Conservation (phyloP, 805 yeast species). For the Blastobotrys parvus region DNA sequence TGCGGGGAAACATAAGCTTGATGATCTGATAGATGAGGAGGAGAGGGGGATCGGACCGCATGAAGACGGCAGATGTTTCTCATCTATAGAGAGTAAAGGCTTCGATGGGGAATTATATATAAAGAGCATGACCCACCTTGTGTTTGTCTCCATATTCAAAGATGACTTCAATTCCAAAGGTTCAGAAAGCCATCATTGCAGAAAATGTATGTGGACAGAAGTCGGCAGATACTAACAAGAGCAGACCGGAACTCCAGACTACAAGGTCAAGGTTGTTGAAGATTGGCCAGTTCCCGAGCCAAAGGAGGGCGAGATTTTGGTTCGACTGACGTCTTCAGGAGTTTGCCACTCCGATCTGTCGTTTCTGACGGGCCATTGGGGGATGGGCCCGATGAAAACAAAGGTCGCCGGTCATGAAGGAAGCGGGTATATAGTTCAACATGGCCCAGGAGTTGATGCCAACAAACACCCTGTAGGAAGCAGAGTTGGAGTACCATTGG, state of each 20-base stretch:
- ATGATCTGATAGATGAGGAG: too few relatives aligned
- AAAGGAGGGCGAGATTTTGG: slow-evolving; percentile 65
- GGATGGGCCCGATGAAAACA: slow-evolving; percentile 29
- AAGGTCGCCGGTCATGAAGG: slow-evolving; percentile 87
- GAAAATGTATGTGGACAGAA: slow-evolving; percentile 14
- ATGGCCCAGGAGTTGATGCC: slow-evolving; percentile 49
- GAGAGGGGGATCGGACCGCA: too few relatives aligned
- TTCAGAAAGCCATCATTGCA: slow-evolving; percentile 27
- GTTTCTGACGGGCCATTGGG: slow-evolving; percentile 23
- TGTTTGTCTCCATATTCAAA: too few relatives aligned
- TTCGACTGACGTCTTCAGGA: slow-evolving; percentile 81
- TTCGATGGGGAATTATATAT: too few relatives aligned
- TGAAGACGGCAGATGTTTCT: too few relatives aligned
- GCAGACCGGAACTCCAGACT: slow-evolving; percentile 20
- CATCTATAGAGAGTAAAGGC: too few relatives aligned
- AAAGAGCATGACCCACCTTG: too few relatives aligned
- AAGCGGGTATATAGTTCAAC: slow-evolving; percentile 75
- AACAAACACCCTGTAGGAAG: slow-evolving; percentile 69
- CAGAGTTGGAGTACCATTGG: slow-evolving; percentile 77
- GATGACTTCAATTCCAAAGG: too few relatives aligned
- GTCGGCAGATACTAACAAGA: neutral
- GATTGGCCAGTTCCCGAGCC: slow-evolving; percentile 62
- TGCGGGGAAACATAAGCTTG: too few relatives aligned
- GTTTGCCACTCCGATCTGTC: slow-evolving; percentile 89
- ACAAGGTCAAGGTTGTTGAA: slow-evolving; percentile 1